Evolutionary conservation across 1,284 basidiomycete species (phyloP).

Genomic region (Albatrellus sp.): DNA sequence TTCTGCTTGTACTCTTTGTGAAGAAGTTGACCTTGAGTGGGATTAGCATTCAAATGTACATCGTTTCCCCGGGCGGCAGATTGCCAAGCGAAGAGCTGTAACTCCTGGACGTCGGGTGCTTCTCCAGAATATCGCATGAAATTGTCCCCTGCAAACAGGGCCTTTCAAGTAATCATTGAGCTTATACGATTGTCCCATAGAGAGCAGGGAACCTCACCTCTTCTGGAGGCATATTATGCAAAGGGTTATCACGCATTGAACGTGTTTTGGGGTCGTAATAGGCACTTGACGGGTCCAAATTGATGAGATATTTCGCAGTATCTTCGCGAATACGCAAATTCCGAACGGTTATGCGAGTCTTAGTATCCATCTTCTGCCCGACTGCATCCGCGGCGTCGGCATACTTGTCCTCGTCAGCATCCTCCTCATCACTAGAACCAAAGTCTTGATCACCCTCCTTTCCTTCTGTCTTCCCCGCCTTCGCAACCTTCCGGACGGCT

Average conservation of each 20-base stretch:
- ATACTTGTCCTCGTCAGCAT: constrained; percentile 92
- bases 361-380: constrained; percentile 95
- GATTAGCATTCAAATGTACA: constrained; percentile 92
- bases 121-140: constrained; percentile 87
- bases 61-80: constrained; percentile 88
- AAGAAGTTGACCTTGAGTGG: constrained; percentile 87
- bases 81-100: constrained; percentile 98
- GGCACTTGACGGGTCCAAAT: constrained; percentile 89
- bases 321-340: constrained; percentile 99
- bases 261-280: constrained; percentile 99
- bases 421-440: constrained; percentile 91
- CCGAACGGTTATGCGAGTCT: constrained; percentile 95
- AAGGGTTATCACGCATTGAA: constrained; percentile 96
- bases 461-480: constrained; percentile 51
- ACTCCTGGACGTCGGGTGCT: constrained; percentile 79
- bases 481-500: constrained; percentile 39
- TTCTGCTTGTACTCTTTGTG: constrained; percentile 87
- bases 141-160: constrained; percentile 92
- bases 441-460: constrained; percentile 81
- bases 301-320: constrained; percentile 97
- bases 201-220: constrained; percentile 44
- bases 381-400: constrained; percentile 96
- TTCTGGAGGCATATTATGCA: constrained; percentile 66
- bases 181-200: no score
- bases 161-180: constrained; percentile 28